Evolutionary conservation across 2,329 filamentous ascomycete genomes (phyloP), one percentile per base, ranked within the genome.

Genomic region (Colletotrichum sp.): DNA sequence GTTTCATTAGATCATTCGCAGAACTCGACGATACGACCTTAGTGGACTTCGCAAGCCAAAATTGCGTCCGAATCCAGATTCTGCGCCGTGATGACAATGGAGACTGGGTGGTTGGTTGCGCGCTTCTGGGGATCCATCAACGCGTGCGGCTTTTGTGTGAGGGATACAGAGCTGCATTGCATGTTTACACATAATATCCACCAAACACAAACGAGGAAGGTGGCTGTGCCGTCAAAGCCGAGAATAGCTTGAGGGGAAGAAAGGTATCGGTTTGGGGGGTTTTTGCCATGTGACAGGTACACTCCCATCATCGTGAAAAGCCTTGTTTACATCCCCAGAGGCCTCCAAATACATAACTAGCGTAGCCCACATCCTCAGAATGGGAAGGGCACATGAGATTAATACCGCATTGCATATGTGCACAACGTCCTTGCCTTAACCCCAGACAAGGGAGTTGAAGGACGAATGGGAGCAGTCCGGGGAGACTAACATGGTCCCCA

Each of bases 381-480:
- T 21, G 24, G 58, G 30, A 69, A 58, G 16, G 26, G 28, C 18
- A 30, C 34, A 26, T 38, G 43, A 56, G 21, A 70, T 70, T 65
- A 71, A 71, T 71, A 71, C 68, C 68, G 68, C 68, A 71, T 55
- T 65, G 68, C 68, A 71, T 70, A 48, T 52, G 34, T 32, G 52
- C 32, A 69, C 52, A 69, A 60, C 34, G 55, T 36, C 55, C 55
- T 26, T 70, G 55, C 43, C 56, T 70, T 30, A 52, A 70, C 58
- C 68, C 60, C 68, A 70, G 43, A 70, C 58, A 26, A 34, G 24
- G 36, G 36, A 62, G 36, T 48, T 64, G 66, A 55, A 24, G 16
- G 21, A 18, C 55, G 52, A 69, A 61, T 60, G 16, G 24, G 32
- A 60, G 30, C 30, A 36, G 15, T 52, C 62, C 62, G 62, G 18